Percentiles rank a stretch among this genome's conserved stretches.
phyloP scores from a whole-genome alignment of 345 rosid genomes.

The Acer saccharum region DNA sequence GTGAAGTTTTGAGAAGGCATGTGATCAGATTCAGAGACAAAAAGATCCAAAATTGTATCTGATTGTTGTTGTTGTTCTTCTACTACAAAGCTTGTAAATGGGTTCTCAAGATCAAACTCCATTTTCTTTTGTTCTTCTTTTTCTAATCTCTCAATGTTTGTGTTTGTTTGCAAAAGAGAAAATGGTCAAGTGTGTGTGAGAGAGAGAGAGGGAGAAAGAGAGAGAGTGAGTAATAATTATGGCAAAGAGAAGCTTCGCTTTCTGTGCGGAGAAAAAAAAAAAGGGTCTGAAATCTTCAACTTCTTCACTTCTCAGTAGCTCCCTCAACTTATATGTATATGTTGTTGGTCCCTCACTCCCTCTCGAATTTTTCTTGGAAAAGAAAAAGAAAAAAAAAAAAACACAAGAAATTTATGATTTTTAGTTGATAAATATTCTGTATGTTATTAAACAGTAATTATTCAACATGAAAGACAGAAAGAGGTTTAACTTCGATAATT shows the following conservation, averaged over 20 bases:
- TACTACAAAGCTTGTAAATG: conserved; percentile 36
- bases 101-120: conserved; percentile 53
- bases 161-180: conserved; percentile 7
- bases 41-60: conserved; percentile 30
- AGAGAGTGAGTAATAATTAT: conserved; percentile 26
- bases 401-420: background rate
- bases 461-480: too few species aligned
- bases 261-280: conserved; percentile 31
- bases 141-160: background rate
- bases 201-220: conserved; percentile 14
- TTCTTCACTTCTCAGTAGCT: conserved; percentile 17
- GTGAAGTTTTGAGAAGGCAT: conserved; percentile 36
- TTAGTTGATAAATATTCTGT: background rate
- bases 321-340: conserved; percentile 25
- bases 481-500: conserved; percentile 2
- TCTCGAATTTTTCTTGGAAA: conserved; percentile 25
- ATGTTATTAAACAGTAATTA: background rate
- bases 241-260: conserved; percentile 49
- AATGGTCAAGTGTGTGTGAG: conserved; percentile 8
- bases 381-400: conserved; percentile 17
- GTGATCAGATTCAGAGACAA: conserved; percentile 47
- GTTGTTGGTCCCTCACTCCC: conserved; percentile 12
- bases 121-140: background rate
- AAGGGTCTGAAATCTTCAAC: conserved; percentile 25
- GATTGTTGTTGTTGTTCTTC: background rate